A percentile compares a stretch with the other conserved stretches of the same genome.
phyloP scores from a whole-genome alignment of 345 rosid species.

The Microcos paniculata region DNA sequence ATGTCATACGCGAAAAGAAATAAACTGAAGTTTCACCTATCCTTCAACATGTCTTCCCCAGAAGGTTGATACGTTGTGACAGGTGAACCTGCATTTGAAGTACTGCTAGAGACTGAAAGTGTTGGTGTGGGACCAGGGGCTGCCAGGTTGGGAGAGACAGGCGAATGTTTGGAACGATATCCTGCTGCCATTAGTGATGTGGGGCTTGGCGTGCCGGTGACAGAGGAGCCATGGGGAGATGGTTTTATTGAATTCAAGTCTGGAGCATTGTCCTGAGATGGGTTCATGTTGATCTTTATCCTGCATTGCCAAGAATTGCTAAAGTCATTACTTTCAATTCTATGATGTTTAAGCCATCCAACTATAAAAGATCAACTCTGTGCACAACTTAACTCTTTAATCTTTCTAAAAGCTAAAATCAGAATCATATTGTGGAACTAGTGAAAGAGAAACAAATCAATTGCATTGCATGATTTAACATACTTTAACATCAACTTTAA shows the following conservation, averaged over 20 bases:
- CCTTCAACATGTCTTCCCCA: constrained; percentile 14
- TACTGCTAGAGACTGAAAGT: constrained; percentile 16
- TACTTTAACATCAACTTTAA: neutral
- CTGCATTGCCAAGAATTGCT: constrained; percentile 39
- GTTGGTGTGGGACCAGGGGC: constrained; percentile 20
- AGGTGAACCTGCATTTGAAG: constrained; percentile 24
- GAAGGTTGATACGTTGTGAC: constrained; percentile 8
- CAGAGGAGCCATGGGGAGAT: constrained; percentile 26
- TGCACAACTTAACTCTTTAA: neutral
- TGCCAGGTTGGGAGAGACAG: neutral
- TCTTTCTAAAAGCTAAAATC: neutral
- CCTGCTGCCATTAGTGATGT: constrained; percentile 14
- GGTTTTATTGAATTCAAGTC: constrained; percentile 34
- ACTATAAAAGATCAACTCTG: neutral
- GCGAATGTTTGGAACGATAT: constrained; percentile 10
- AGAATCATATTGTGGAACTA: neutral
- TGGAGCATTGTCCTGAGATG: constrained; percentile 52
- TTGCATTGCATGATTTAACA: neutral
- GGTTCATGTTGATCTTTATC: constrained; percentile 82
- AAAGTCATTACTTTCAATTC: neutral
- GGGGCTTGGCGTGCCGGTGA: constrained; percentile 29
- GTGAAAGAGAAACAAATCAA: neutral
- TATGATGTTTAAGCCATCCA: neutral
- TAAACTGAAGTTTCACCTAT: constrained; percentile 16
- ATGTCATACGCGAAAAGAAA: neutral